phyloP scores from a whole-genome alignment of 495 filamentous ascomycete species.

The Lophiotrema nucula region DNA sequence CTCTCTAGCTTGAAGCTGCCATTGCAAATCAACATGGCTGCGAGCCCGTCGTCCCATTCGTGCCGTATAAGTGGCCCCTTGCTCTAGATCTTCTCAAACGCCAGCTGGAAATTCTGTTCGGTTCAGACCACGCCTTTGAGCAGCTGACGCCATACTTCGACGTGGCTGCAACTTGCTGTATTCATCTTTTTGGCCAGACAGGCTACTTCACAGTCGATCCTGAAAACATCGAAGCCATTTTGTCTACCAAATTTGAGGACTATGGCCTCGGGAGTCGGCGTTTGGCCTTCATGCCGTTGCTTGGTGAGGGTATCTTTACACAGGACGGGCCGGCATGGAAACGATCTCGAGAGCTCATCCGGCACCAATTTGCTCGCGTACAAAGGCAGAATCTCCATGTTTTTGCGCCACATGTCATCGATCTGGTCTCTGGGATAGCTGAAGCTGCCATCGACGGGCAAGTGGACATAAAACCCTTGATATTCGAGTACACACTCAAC shows the following conservation, averaged over 20 bases:
- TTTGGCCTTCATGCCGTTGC: constrained; percentile 39
- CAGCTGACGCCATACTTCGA: neutral
- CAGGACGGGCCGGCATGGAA: constrained; percentile 54
- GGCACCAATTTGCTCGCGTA: constrained; percentile 55
- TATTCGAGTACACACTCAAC: constrained; percentile 52
- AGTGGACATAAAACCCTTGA: constrained; percentile 27
- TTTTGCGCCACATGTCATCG: neutral
- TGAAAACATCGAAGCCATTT: constrained; percentile 45
- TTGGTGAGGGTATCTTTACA: constrained; percentile 58
- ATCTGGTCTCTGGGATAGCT: constrained; percentile 26
- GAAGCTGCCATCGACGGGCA: constrained; percentile 27
- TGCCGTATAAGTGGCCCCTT: neutral
- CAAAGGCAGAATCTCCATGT: constrained; percentile 34
- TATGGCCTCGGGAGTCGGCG: constrained; percentile 40
- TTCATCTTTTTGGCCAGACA: neutral
- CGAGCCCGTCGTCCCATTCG: neutral
- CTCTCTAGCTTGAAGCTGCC: neutral
- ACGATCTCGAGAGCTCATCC: constrained; percentile 55
- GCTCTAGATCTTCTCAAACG: neutral
- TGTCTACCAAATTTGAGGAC: constrained; percentile 43
- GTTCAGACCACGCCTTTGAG: neutral
- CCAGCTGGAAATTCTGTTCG: neutral
- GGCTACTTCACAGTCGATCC: constrained; percentile 41
- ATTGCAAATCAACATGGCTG: neutral
- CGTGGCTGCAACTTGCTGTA: neutral